Evolutionary conservation across 352 stramenopile species (phyloP), one percentile per base, ranked within the genome.

Genomic region (Phytophthora pini): DNA sequence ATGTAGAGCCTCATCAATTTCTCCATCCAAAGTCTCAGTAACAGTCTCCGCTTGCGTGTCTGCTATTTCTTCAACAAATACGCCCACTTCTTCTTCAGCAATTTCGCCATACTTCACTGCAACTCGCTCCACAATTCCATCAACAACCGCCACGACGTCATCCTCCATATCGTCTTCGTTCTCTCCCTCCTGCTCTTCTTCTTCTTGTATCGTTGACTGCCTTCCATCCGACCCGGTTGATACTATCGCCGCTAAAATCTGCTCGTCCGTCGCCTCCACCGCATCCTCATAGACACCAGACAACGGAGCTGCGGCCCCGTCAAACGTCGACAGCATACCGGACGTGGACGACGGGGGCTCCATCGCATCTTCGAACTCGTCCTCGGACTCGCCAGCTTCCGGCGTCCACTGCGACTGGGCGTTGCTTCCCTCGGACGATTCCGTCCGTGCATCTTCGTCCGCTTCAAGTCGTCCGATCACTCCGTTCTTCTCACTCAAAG

Each of bases 331-430:
- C 22, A 50, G 5, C 32, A 60, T 32, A 4, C 40, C 44, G 2
- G 43, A 40, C 11, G 59, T 70, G 2, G 66, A 70, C 39, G 52
- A 72, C 20, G 58, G 63, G 5, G 63, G 36, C n/a, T 69, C 64
- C 39, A 65, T 24, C 24, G 64, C 69, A 46, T 77, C 69, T 38
- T 44, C 34, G 29, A 73, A 77, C 47, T 77, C 69, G 24, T 76
- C 68, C 32, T 77, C 69, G 1, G 64, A 74, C 10, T 77, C 69
- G 8, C 10, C 45, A 15, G 20, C 48, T 22, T 61, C 53, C 4
- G 36, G 5, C 2, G 46, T 39, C 29, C 44, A 73, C 3, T 65
- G 46, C 24, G 22, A 11, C 5, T 47, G 32, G 6, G 49, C 2
- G 9, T 61, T 56, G 20, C 58, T 61, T 6, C 59, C 59, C 0